These are phyloP conservation scores for Potentilla sterilis DNA, from an alignment of 306 rosid species.

Conservation along the genomic window DNA sequence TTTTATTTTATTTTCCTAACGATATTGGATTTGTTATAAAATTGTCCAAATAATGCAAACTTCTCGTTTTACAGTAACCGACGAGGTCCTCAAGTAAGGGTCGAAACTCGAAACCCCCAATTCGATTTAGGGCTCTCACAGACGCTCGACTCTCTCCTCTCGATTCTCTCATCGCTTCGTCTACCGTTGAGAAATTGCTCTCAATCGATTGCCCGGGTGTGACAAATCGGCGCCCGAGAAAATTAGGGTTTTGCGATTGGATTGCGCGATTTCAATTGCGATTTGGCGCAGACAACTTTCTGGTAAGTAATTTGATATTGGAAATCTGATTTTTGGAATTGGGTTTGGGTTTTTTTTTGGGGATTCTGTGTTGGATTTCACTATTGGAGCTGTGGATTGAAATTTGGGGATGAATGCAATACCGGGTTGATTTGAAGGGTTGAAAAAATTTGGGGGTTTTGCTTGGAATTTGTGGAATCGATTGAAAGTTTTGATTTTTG, in stretches of 20 bases:
- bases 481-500: neutral
- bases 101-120: neutral
- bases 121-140: neutral
- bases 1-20: too few species aligned
- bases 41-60: neutral
- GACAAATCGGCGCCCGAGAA: neutral
- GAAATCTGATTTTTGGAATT: neutral
- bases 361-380: neutral
- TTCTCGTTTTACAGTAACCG: neutral
- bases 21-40: neutral
- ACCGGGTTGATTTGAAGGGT: neutral
- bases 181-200: neutral
- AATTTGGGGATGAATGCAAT: neutral
- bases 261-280: neutral
- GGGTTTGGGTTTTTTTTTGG: neutral
- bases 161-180: constrained; percentile 6
- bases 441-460: neutral
- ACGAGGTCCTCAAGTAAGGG: neutral
- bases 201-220: neutral
- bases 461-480: neutral
- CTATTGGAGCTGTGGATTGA: neutral
- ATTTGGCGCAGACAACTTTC: neutral
- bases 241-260: neutral
- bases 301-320: constrained; percentile 3
- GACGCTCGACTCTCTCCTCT: neutral